Evolutionary conservation across 2,329 filamentous ascomycete species (phyloP).

Genomic region (Cercospora sesami): DNA sequence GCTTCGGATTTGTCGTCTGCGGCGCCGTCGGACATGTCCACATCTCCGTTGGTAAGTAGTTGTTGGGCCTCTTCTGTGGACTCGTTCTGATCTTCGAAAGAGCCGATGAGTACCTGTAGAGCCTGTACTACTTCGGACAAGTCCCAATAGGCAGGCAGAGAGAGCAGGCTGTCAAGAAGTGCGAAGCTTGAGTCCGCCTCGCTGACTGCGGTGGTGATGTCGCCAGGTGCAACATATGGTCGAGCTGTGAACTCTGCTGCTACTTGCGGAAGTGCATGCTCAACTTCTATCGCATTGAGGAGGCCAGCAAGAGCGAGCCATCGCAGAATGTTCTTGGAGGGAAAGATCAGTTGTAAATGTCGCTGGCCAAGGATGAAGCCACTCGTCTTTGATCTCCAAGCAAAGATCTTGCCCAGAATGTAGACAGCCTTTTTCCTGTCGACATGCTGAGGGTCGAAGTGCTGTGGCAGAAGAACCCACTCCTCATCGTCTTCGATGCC

Average conservation of each 20-base stretch:
- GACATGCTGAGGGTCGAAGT: constrained; percentile 47
- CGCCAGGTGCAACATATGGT: constrained; percentile 50
- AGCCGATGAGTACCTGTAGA: constrained; percentile 67
- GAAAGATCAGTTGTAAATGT: constrained; percentile 23
- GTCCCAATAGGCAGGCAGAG: constrained; percentile 62
- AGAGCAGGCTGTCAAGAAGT: constrained; percentile 65
- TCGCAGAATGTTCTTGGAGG: constrained; percentile 55
- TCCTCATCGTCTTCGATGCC: constrained; percentile 26
- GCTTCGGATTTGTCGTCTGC: constrained; percentile 23
- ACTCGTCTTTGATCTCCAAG: constrained; percentile 22
- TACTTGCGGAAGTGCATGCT: constrained; percentile 39
- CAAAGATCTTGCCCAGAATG: constrained; percentile 53
- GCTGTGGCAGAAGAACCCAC: constrained; percentile 48
- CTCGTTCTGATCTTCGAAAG: constrained; percentile 54
- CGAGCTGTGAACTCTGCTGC: constrained; percentile 35
- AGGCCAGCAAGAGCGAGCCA: constrained; percentile 61
- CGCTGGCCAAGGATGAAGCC: constrained; percentile 14
- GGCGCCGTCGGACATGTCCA: constrained; percentile 29
- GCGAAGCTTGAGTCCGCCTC: constrained; percentile 69
- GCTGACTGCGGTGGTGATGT: constrained; percentile 63
- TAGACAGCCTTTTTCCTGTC: constrained; percentile 66
- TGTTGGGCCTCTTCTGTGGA: constrained; percentile 18
- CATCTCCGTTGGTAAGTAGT: constrained; percentile 50
- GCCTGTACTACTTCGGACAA: constrained; percentile 66
- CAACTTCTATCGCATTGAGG: constrained; percentile 47